Conservation (phyloP, 306 rosid species). For the Canavalia gladiata region DNA sequence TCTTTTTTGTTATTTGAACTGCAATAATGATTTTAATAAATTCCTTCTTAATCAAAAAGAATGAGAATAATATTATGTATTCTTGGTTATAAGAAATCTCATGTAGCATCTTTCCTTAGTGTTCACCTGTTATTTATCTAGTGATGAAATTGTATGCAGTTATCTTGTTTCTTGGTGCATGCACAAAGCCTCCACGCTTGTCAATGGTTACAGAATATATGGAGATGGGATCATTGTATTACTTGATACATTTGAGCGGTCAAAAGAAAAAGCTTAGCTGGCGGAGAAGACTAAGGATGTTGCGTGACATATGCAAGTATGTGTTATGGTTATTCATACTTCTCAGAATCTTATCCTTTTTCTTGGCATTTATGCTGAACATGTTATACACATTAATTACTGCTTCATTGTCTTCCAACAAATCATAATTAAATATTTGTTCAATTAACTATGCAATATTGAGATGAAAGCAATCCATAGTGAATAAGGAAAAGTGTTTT, state of each 20-base stretch:
- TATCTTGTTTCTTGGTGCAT: constrained; percentile 98
- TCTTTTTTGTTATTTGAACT: constrained; percentile 8
- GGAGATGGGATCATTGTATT: constrained; percentile 97
- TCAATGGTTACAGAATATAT: constrained; percentile 98
- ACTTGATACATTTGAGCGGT: constrained; percentile 90
- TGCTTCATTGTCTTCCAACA: constrained; percentile 25
- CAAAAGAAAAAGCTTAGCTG: constrained; percentile 93
- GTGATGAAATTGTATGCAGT: constrained; percentile 71
- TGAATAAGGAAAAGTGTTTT: constrained; percentile 10
- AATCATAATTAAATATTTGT: neutral
- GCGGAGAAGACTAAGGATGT: constrained; percentile 89
- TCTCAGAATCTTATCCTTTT: constrained; percentile 28
- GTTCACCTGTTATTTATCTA: constrained; percentile 38
- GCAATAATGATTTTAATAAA: constrained; percentile 5
- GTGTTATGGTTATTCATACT: constrained; percentile 42
- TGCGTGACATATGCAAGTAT: constrained; percentile 95
- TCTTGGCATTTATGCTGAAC: constrained; percentile 37
- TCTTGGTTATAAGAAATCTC: constrained; percentile 17
- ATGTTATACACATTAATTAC: constrained; percentile 11
- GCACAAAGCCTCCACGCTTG: constrained; percentile 96
- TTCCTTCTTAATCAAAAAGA: neutral
- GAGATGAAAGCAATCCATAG: neutral
- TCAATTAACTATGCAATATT: neutral
- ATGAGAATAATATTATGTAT: constrained; percentile 20
- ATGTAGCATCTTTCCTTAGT: constrained; percentile 39